Conservation (phyloP, 2,329 filamentous ascomycete genomes). For the Bipolaris sorokiniana region DNA sequence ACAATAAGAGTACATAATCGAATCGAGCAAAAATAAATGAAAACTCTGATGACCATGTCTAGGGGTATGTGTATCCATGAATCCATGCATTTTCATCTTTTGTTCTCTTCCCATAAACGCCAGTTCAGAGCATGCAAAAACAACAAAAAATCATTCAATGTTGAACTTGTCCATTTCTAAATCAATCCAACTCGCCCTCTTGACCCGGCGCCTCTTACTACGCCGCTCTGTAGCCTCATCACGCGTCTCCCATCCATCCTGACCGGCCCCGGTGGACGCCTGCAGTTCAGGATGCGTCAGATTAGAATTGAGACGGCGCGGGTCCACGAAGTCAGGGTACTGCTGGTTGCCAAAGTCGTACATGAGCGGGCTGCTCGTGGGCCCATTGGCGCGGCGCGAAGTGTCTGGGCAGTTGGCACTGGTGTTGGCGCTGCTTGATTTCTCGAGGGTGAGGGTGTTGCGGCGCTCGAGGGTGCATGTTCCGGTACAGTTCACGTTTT, state of each 20-base stretch:
- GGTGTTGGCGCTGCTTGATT: conserved; percentile 20
- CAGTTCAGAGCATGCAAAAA: neutral
- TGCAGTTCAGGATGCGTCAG: conserved; percentile 14
- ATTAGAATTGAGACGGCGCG: conserved; percentile 25
- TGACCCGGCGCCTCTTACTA: conserved; percentile 24
- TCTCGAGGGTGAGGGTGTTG: conserved; percentile 24
- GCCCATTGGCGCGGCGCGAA: neutral
- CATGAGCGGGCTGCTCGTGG: conserved; percentile 10
- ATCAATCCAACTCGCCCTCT: conserved; percentile 40
- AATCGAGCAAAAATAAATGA: neutral
- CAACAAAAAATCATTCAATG: conserved; percentile 29
- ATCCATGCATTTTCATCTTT: neutral
- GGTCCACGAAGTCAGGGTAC: conserved; percentile 42
- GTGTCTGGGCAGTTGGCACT: conserved; percentile 5
- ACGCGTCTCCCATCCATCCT: conserved; percentile 22
- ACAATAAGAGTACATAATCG: neutral
- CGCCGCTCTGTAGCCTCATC: conserved; percentile 25
- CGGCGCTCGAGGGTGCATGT: conserved; percentile 12
- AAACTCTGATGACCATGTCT: neutral
- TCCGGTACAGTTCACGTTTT: neutral
- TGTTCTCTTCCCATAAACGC: neutral
- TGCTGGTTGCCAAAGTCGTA: conserved; percentile 15
- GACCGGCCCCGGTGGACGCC: neutral
- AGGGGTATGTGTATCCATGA: neutral
- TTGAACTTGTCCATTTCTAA: conserved; percentile 45